Base-by-base conservation (phyloP, 306 rosid species). In the Cucurbita maxima region DNA sequence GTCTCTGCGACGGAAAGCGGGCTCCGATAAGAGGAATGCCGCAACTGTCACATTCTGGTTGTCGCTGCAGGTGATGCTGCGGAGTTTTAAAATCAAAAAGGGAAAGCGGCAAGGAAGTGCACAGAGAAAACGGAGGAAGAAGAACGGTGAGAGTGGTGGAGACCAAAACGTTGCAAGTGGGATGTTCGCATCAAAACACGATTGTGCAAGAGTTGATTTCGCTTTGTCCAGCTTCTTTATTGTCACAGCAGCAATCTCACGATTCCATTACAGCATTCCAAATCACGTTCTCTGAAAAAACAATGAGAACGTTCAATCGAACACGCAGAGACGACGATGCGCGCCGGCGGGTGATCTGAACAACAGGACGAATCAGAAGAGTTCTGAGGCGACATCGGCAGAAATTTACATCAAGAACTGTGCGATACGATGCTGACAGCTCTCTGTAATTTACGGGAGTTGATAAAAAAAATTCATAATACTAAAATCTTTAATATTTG, bases 91-190 rank as follows among this genome's bases (percentile, higher is more conserved):
- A 53, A 19, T 52, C 60, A 3, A 20, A n/a, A 4, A 16, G 7
- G 8, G 58, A 50, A 75, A 52, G 61, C 71, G 58, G 18, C 66
- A 76, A n/a, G 79, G 53, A 64, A 77, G 47, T 41, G 74, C 50
- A 76, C 50, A 76, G 37, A 60, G 36, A 10, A 54, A 40, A 64
- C 73, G 55, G 78, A 63, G 9, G 53, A 36, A 68, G 64, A 74
- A 1, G 76, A 59, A 53, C 75, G 73, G 36, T 53, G 18, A 73
- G 30, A 18, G n/a, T 50, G 79, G 34, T 25, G 78, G 20, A 75
- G 20, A n/a, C 34, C 30, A 22, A 71, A 63, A 71, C 44, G 82
- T 78, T 75, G 80, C 74, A 83, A 72, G 66, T 77, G 77, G 74
- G 78, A 50, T n/a, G 73, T 75, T 75, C 73, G 78, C 78, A 75